Conservation (phyloP, 2,329 filamentous ascomycete species). For the Simplicillium sp. region DNA sequence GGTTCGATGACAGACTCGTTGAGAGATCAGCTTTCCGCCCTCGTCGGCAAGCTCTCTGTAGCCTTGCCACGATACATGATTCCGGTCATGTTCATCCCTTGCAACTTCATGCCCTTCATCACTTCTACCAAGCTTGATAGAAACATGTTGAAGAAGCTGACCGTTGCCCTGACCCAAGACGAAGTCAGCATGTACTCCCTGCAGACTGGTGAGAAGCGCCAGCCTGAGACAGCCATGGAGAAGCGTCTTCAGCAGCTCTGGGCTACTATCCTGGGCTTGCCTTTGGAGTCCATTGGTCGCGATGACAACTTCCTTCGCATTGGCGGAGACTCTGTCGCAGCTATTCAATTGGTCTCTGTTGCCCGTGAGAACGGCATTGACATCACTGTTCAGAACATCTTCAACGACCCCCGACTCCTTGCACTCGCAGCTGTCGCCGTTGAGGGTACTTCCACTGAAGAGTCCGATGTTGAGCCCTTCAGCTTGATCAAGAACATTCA, state of each 20-base stretch:
- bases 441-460: too few relatives aligned
- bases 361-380: constrained; percentile 10
- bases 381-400: constrained; percentile 8
- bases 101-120: neutral
- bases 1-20: neutral
- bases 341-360: constrained; percentile 14
- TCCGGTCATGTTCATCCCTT: neutral
- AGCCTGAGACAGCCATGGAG: too few relatives aligned
- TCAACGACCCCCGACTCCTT: constrained; percentile 3
- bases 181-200: neutral
- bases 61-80: neutral
- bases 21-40: neutral
- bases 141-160: neutral
- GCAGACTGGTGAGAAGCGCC: constrained; percentile 10
- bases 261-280: constrained; percentile 22
- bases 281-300: constrained; percentile 20
- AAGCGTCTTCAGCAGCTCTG: constrained; percentile 23
- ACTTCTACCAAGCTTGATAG: constrained; percentile 1
- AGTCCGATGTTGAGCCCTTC: too few relatives aligned
- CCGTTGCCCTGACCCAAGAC: too few relatives aligned
- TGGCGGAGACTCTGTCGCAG: constrained; percentile 25
- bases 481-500: too few relatives aligned
- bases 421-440: too few relatives aligned
- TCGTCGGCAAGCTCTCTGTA: too few relatives aligned
- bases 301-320: constrained; percentile 35